Evolutionary conservation across 371 early-diverging fungal genomes (phyloP).

Genomic region (Circinella umbellata): DNA sequence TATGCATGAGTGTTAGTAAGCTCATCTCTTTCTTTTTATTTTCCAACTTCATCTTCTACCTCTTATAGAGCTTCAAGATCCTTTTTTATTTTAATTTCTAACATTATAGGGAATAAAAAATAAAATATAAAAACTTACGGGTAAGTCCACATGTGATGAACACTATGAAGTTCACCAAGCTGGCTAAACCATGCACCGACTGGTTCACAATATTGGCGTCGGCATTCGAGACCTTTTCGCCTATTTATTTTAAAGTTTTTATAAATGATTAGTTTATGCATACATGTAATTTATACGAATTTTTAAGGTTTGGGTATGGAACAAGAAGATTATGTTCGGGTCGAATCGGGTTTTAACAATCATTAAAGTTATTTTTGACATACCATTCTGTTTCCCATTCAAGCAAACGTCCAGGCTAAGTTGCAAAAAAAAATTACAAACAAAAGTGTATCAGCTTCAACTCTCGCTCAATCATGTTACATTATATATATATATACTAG

Average conservation of each 20-base stretch:
- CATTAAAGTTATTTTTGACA: not conserved
- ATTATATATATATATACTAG: too few relatives aligned
- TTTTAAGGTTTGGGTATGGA: too few relatives aligned
- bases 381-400: conserved; percentile 93
- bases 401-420: conserved; percentile 83
- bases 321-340: not conserved
- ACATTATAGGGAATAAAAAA: not conserved
- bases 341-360: not conserved
- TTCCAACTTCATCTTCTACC: too few relatives aligned
- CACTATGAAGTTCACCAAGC: conserved; percentile 84
- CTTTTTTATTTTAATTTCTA: too few relatives aligned
- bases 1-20: too few relatives aligned
- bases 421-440: too few relatives aligned
- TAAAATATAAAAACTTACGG: conserved; percentile 57
- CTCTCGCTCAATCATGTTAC: too few relatives aligned
- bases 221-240: conserved; percentile 86
- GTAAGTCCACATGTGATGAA: conserved; percentile 95
- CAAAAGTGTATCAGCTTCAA: too few relatives aligned
- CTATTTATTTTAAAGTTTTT: conserved; percentile 12
- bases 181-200: conserved; percentile 97
- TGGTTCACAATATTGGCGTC: conserved; percentile 85
- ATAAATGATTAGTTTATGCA: not conserved
- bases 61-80: too few relatives aligned
- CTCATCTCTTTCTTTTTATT: too few relatives aligned
- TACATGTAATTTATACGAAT: too few relatives aligned